Conservation (phyloP, 306 rosid genomes). For the Dryas drummondii region DNA sequence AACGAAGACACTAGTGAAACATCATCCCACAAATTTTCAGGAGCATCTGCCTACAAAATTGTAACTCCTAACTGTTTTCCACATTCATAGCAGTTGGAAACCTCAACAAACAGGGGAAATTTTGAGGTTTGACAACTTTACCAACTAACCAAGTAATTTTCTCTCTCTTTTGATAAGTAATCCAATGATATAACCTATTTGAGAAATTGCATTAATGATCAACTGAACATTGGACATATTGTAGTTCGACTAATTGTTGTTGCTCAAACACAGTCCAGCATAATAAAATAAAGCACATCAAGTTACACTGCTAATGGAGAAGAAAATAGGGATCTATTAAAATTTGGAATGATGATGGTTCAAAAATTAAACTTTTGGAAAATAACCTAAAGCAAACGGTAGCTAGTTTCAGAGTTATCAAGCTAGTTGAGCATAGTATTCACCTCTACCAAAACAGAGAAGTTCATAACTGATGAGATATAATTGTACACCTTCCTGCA, state of each 20-base stretch:
- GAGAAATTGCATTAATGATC: background rate
- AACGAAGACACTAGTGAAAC: background rate
- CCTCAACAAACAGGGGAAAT: background rate
- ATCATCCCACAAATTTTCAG: background rate
- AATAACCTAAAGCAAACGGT: background rate
- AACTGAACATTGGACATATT: background rate
- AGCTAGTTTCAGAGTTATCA: background rate
- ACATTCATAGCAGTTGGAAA: background rate
- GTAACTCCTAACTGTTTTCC: background rate
- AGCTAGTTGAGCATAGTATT: background rate
- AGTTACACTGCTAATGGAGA: no score
- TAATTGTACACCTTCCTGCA: background rate
- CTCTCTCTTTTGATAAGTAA: background rate
- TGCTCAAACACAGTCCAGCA: background rate
- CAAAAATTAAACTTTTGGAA: background rate
- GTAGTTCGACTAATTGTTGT: background rate
- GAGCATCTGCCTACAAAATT: background rate
- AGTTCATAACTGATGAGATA: background rate
- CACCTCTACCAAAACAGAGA: conserved; percentile 1
- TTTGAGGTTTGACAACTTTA: background rate
- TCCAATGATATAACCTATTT: background rate
- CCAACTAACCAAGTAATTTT: background rate
- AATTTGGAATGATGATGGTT: background rate
- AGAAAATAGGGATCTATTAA: background rate
- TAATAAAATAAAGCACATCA: background rate